These are phyloP conservation scores for Aspergillus candidus DNA, from an alignment of 2,329 filamentous ascomycete species.

Conservation along the genomic window DNA sequence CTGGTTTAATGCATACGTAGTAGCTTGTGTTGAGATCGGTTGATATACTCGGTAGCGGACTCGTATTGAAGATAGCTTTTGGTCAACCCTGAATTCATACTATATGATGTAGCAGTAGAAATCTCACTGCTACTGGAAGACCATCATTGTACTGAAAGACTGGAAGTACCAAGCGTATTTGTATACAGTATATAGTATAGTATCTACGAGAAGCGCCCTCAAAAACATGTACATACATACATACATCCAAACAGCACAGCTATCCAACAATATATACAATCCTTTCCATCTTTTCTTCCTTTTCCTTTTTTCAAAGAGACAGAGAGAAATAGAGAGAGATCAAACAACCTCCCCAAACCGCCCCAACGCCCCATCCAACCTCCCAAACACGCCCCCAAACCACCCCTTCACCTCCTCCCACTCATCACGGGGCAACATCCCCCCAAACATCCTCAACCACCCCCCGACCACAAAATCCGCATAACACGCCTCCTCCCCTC, in stretches of 20 bases:
- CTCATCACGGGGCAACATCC: slow-evolving; percentile 39
- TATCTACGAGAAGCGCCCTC: too few relatives aligned
- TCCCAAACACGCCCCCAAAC: slow-evolving; percentile 48
- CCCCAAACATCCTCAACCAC: slow-evolving; percentile 48
- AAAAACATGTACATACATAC: too few relatives aligned
- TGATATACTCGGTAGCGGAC: too few relatives aligned
- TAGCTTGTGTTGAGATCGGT: too few relatives aligned
- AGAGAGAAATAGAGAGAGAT: not conserved
- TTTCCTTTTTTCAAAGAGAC: not conserved
- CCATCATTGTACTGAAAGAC: too few relatives aligned
- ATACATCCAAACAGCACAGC: too few relatives aligned
- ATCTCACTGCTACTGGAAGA: not conserved
- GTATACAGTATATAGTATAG: too few relatives aligned
- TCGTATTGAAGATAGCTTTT: too few relatives aligned
- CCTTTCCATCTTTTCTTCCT: too few relatives aligned
- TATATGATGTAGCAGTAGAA: not conserved
- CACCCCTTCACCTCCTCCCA: slow-evolving; percentile 46
- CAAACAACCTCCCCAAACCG: slow-evolving; percentile 28
- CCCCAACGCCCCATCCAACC: slow-evolving; percentile 43
- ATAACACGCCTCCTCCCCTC: slow-evolving; percentile 44
- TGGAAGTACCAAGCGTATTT: too few relatives aligned
- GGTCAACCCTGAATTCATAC: not conserved
- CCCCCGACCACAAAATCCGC: slow-evolving; percentile 54
- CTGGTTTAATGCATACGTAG: too few relatives aligned
- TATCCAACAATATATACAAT: too few relatives aligned